These are phyloP conservation scores for Hysterium pulicare DNA, from an alignment of 2,329 filamentous ascomycete genomes.

Conservation along the genomic window DNA sequence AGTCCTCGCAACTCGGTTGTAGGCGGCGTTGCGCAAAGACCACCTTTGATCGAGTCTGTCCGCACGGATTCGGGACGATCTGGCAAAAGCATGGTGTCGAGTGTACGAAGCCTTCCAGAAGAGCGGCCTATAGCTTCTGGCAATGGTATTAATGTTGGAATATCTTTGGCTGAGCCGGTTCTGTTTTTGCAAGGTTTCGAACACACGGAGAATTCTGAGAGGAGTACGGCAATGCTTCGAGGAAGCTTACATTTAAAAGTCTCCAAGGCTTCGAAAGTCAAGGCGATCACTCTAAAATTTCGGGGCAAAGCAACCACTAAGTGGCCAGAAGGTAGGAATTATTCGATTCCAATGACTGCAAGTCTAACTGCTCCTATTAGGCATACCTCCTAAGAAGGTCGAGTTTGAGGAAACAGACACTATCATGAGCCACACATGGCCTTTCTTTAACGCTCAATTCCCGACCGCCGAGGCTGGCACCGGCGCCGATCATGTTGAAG, in stretches of 20 bases:
- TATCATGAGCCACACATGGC: slow-evolving; percentile 82
- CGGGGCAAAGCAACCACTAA: slow-evolving; percentile 82
- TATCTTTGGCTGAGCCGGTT: slow-evolving; percentile 74
- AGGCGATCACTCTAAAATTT: slow-evolving; percentile 83
- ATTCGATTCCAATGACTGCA: slow-evolving; percentile 1
- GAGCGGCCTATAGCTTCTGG: slow-evolving; percentile 75
- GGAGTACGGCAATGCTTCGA: slow-evolving; percentile 76
- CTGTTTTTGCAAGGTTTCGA: slow-evolving; percentile 78
- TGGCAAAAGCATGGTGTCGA: slow-evolving; percentile 30
- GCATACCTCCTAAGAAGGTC: slow-evolving; percentile 81
- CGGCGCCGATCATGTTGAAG: slow-evolving; percentile 60
- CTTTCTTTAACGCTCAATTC: slow-evolving; percentile 83
- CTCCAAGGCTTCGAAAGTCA: slow-evolving; percentile 88
- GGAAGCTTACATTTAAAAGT: slow-evolving; percentile 80
- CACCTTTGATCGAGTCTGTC: slow-evolving; percentile 40
- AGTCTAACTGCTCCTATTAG: slow-evolving; percentile 33
- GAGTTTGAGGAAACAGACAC: slow-evolving; percentile 82
- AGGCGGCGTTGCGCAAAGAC: slow-evolving; percentile 39
- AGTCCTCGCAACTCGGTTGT: slow-evolving; percentile 39
- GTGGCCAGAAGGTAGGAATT: slow-evolving; percentile 75
- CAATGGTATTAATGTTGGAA: slow-evolving; percentile 70
- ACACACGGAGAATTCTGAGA: slow-evolving; percentile 60
- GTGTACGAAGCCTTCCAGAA: slow-evolving; percentile 35
- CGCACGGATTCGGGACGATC: slow-evolving; percentile 33
- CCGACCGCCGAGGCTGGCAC: slow-evolving; percentile 58